Percentiles rank a stretch among this genome's conserved stretches.
phyloP scores from a whole-genome alignment of 768 basidiomycete species.

The Xerocomus brunneocitrinus region DNA sequence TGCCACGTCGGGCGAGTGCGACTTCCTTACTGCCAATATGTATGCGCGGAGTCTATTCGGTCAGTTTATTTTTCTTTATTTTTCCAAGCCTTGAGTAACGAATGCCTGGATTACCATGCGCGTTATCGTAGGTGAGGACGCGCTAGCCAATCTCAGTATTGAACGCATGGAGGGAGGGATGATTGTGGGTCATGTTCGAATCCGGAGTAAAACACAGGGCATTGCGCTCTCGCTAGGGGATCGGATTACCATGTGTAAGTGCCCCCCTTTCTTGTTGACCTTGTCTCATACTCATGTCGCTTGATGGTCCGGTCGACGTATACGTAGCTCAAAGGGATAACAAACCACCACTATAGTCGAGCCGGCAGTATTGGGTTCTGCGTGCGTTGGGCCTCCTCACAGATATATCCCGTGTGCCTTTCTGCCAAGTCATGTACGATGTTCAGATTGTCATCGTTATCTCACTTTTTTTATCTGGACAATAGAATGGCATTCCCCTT shows the following conservation, averaged over 20 bases:
- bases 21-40: slow-evolving; percentile 95
- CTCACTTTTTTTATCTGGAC: too few relatives aligned
- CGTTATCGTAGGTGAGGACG: slow-evolving; percentile 73
- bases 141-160: slow-evolving; percentile 89
- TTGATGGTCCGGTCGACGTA: not conserved
- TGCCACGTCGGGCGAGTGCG: slow-evolving; percentile 89
- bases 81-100: not conserved
- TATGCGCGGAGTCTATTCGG: slow-evolving; percentile 94
- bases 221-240: slow-evolving; percentile 95
- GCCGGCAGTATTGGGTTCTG: not conserved
- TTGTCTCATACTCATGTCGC: not conserved
- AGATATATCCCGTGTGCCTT: not conserved
- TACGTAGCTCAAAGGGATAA: slow-evolving; percentile 39
- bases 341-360: slow-evolving; percentile 27
- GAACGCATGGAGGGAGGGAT: slow-evolving; percentile 79
- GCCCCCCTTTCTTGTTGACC: not conserved
- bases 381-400: not conserved
- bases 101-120: not conserved
- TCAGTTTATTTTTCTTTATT: slow-evolving; percentile 30
- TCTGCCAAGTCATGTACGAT: not conserved
- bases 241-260: slow-evolving; percentile 63
- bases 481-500: too few relatives aligned
- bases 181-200: slow-evolving; percentile 91
- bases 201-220: slow-evolving; percentile 96
- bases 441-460: not conserved